A percentile compares a stretch with the other conserved stretches of the same genome.
Evolutionary conservation across 1,139 yeast species (phyloP).

Genomic region (Zygosaccharomyces sapae): DNA sequence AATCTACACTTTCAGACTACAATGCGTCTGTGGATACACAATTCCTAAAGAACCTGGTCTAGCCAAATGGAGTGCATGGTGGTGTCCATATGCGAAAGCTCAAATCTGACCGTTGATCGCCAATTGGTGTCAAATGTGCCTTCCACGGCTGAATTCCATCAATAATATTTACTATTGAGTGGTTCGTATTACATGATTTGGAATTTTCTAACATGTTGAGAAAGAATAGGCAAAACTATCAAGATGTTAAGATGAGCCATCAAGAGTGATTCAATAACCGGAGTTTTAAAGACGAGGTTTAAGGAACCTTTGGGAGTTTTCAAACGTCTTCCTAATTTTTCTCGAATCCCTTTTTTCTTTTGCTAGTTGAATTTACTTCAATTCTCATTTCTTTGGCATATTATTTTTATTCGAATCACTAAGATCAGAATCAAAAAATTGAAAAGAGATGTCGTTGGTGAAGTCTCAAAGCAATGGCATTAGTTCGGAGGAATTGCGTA

Average conservation of each 20-base stretch:
- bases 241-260: not conserved
- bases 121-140: not conserved
- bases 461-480: conserved; percentile 16
- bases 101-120: not conserved
- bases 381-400: not conserved
- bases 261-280: not conserved
- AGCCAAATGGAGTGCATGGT: not conserved
- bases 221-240: not conserved
- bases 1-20: conserved; percentile 18
- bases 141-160: no score
- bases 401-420: not conserved
- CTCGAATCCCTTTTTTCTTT: not conserved
- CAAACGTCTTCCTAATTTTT: not conserved
- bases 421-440: not conserved
- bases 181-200: not conserved
- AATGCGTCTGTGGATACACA: conserved; percentile 21
- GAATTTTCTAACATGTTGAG: not conserved
- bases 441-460: conserved; percentile 15
- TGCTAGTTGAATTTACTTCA: not conserved
- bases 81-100: not conserved
- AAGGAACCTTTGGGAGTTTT: not conserved
- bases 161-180: not conserved
- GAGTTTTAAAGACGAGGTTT: not conserved
- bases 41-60: conserved; percentile 17
- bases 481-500: not conserved